Evolutionary conservation across 495 filamentous ascomycete species (phyloP).

Genomic region (Xylaria cubensis): DNA sequence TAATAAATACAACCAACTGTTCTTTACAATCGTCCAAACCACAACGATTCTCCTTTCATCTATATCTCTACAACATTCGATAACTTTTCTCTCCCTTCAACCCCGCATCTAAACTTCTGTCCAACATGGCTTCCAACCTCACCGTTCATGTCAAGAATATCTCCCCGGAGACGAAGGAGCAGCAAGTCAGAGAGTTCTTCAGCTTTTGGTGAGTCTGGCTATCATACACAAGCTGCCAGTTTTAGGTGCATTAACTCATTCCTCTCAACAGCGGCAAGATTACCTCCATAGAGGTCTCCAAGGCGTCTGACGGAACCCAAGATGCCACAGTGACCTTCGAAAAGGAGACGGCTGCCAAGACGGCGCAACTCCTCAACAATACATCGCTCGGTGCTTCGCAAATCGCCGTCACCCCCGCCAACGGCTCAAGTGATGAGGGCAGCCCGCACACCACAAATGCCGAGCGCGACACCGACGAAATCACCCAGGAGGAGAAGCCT

Average conservation of each 20-base stretch:
- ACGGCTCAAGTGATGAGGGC: constrained; percentile 69
- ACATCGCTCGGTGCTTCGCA: constrained; percentile 85
- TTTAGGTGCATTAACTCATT: constrained; percentile 35
- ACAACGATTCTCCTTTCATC: neutral
- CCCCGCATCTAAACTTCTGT: constrained; percentile 21
- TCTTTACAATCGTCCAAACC: neutral
- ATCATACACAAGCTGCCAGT: neutral
- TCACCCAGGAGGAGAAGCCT: constrained; percentile 95
- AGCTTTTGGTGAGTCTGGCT: constrained; percentile 82
- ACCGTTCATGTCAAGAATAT: constrained; percentile 80
- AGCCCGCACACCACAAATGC: constrained; percentile 53
- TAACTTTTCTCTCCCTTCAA: neutral
- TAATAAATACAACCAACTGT: neutral
- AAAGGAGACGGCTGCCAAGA: constrained; percentile 93
- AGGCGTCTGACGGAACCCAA: constrained; percentile 66
- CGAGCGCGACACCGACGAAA: constrained; percentile 66
- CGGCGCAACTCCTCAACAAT: constrained; percentile 93
- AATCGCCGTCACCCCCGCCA: constrained; percentile 75
- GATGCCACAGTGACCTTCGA: constrained; percentile 93
- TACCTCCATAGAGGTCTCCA: constrained; percentile 75
- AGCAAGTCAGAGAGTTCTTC: constrained; percentile 96
- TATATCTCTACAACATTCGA: neutral
- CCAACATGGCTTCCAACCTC: constrained; percentile 47
- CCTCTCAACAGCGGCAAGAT: constrained; percentile 80
- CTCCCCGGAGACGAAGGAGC: constrained; percentile 75